A percentile compares a stretch with the other conserved stretches of the same genome.
These are phyloP conservation scores for Eucalyptus viminalis DNA, from an alignment of 345 rosid genomes.

Conservation along the genomic window DNA sequence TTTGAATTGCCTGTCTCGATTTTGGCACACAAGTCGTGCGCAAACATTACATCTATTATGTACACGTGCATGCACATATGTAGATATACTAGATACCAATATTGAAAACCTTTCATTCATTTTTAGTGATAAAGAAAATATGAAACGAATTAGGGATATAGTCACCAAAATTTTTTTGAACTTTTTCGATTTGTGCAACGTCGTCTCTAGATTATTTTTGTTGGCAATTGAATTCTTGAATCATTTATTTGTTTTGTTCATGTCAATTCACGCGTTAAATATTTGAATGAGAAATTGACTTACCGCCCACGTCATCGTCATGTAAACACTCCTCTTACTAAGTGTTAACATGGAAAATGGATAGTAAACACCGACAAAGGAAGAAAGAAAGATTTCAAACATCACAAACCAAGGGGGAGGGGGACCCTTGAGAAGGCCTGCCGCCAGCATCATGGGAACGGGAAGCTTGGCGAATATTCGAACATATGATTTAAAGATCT, in stretches of 20 bases:
- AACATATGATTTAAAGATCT: neutral
- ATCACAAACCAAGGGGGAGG: neutral
- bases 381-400: too few relatives aligned
- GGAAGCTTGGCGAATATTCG: neutral
- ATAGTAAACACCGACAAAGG: too few relatives aligned
- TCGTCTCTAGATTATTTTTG: too few relatives aligned
- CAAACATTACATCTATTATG: neutral
- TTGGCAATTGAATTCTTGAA: neutral
- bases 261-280: neutral
- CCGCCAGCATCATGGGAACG: neutral
- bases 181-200: accelerated
- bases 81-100: neutral
- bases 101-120: too few relatives aligned
- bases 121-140: too few relatives aligned
- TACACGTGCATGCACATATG: accelerated
- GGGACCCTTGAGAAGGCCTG: too few relatives aligned
- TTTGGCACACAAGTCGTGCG: neutral
- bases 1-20: accelerated
- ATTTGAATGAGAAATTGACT: too few relatives aligned
- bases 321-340: too few relatives aligned
- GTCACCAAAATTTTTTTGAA: neutral
- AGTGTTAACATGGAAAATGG: too few relatives aligned
- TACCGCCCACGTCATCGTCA: accelerated
- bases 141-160: neutral
- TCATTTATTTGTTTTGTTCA: neutral